Percentiles rank a stretch among this genome's conserved stretches.
phyloP scores from a whole-genome alignment of 2,329 filamentous ascomycete genomes.

The Coniochaeta pulveracea region DNA sequence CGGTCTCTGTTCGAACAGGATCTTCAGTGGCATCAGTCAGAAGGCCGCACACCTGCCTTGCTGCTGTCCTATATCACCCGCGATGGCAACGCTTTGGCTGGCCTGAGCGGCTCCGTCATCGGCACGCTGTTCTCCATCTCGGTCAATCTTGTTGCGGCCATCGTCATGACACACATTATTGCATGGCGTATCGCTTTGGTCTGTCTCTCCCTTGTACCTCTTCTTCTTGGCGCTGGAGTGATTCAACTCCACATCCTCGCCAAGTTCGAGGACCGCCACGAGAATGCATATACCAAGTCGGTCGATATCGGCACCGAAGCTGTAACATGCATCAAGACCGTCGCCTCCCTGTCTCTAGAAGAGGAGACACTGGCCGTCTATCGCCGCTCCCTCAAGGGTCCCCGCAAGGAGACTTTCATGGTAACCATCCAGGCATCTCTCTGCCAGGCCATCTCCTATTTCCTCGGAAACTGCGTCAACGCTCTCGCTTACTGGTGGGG shows the following conservation, averaged over 20 bases:
- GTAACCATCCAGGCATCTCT: conserved; percentile 41
- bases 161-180: conserved; percentile 58
- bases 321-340: conserved; percentile 53
- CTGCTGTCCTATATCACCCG: conserved; percentile 59
- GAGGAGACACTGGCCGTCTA: conserved; percentile 41
- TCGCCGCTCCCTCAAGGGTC: conserved; percentile 33
- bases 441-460: conserved; percentile 49
- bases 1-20: conserved; percentile 45
- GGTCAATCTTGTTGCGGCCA: conserved; percentile 56
- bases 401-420: conserved; percentile 42
- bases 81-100: conserved; percentile 55
- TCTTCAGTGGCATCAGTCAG: conserved; percentile 55
- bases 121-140: conserved; percentile 59
- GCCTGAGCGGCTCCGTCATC: conserved; percentile 59
- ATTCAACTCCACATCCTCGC: conserved; percentile 55
- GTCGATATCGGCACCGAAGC: conserved; percentile 57
- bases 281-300: conserved; percentile 52
- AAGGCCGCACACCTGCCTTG: conserved; percentile 46
- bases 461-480: conserved; percentile 58
- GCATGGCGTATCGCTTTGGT: conserved; percentile 70
- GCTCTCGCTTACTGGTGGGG: conserved; percentile 77
- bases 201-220: conserved; percentile 55
- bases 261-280: conserved; percentile 50
- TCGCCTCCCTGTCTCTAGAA: conserved; percentile 43
- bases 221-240: conserved; percentile 57